Evolutionary conservation across 2,329 filamentous ascomycete species (phyloP), one percentile per base, ranked within the genome.

Genomic region (Monosporascus cannonballus): DNA sequence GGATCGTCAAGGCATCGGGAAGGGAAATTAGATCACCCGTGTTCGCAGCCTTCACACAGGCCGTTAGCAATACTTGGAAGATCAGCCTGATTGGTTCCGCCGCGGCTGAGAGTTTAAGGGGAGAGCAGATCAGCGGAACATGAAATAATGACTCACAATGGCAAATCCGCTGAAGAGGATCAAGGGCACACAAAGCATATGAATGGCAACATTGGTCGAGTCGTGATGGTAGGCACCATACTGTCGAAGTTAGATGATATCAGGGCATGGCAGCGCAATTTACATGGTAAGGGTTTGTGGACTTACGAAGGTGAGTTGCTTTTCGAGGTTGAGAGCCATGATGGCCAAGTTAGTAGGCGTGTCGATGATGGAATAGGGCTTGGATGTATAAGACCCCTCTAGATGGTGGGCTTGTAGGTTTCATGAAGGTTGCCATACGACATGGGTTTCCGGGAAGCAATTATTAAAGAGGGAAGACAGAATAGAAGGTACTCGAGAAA

Each of bases 151-250:
- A 67, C 84, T 60, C 80, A 92, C 89, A 66, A 93, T 76, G 54
- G 86, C 76, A 64, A 93, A 85, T 39, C 76, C 80, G 2, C 87
- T 85, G 65, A 89, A 77, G 50, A 93, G 72, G 53, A 94, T 87
- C 51, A 88, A 70, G 45, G 89, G 89, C 52, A 94, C 89, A 67
- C 87, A 93, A 54, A 83, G 75, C 74, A 91, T 86, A 69, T 94
- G 89, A 65, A 94, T 92, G 59, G 77, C 78, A 54, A 92, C 73
- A 68, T 94, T 94, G 71, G 88, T 80, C 47, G 80, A 73, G 71
- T 93, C 86, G 66, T 89, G 84, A 71, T 94, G 89, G 67, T 94
- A 93, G 54, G 87, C 81, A 69, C 89, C 89, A 75, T 94, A 94
- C 89, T 94, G 60, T 44, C 49, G 9, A n/a, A 34, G 30, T 34